These are phyloP conservation scores for Yamadazyma dushanensis DNA, from an alignment of 1,139 yeast species.

Conservation along the genomic window DNA sequence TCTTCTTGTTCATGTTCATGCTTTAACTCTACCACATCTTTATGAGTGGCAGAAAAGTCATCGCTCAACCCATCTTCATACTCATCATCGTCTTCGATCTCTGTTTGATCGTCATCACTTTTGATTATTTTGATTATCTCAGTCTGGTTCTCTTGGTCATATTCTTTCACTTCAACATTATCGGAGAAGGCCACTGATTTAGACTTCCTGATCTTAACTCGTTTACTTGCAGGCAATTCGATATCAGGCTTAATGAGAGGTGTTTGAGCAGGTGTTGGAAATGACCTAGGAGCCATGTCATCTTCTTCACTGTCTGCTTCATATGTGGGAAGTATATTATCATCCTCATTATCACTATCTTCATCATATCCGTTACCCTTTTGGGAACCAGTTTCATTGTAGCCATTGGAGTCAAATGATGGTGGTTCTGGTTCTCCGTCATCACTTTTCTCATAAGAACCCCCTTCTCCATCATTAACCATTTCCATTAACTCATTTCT, in stretches of 20 bases:
- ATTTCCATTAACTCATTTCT: slow-evolving; percentile 47
- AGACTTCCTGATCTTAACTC: slow-evolving; percentile 21
- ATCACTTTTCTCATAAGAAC: slow-evolving; percentile 10
- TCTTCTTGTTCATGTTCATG: slow-evolving; percentile 23
- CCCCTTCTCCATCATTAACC: slow-evolving; percentile 27
- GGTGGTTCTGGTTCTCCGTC: slow-evolving; percentile 13
- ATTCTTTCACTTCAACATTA: slow-evolving; percentile 47
- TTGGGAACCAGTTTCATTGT: slow-evolving; percentile 21
- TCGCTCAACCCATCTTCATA: slow-evolving; percentile 21
- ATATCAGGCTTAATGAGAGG: slow-evolving; percentile 6
- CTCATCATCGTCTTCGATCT: slow-evolving; percentile 18
- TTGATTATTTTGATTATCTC: slow-evolving; percentile 24
- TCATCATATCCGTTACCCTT: slow-evolving; percentile 12
- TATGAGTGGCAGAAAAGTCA: slow-evolving; percentile 25
- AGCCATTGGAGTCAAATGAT: slow-evolving; percentile 12
- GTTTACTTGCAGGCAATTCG: slow-evolving; percentile 21
- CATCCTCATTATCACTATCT: slow-evolving; percentile 23
- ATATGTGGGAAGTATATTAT: slow-evolving; percentile 27
- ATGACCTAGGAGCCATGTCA: background rate
- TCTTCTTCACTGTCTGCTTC: slow-evolving; percentile 21
- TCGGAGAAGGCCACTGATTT: slow-evolving; percentile 49
- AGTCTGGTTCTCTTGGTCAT: slow-evolving; percentile 36
- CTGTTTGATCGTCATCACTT: slow-evolving; percentile 23
- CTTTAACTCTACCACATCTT: slow-evolving; percentile 32
- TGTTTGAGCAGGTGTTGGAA: slow-evolving; percentile 3